Base-by-base conservation (phyloP, 345 rosid species). In the Gynandropsis gynandra region DNA sequence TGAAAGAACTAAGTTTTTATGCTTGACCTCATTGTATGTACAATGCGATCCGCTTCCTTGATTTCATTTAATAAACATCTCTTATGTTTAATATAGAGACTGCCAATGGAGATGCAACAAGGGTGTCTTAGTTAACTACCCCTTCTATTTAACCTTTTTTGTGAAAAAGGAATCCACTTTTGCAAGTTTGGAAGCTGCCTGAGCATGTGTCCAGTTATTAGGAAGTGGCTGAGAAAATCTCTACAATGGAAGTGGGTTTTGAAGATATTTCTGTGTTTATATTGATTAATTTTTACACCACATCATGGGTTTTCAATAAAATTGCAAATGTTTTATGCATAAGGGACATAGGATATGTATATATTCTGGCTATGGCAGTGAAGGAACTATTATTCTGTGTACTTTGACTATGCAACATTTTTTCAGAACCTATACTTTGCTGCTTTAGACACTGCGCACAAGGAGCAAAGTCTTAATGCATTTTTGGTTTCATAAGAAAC, bases 11-110 rank as follows among this genome's bases (percentile, higher is more conserved):
- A 52, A 37, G 50, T 41, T 52, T 55, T 45, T 50, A 2, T 27
- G 29, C 50, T 17, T 49, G 21, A 54, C 20, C 24, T 40, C 15
- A n/a, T 56, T 10, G 32, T 24, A 24, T 24, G 29, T 24, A 24
- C 5, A 24, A 24, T 24, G 29, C 29, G 2, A 24, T 24, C 29
- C 29, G 29, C 29, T 24, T n/a, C 43, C 24, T 46, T 27, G 31
- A 19, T 47, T 59, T 51, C 16, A 40, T 52, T 51, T 46, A 54
- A 53, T 40, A 65, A 36, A 7, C 54, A 46, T 53, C 47, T 54
- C 34, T 42, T 61, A 19, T 29, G 31, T n/a, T 40, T 24, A 13
- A 37, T 32, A 40, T 38, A 49, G 56, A 39, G 41, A 21, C 35
- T 14, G 21, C 10, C 16, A 11, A 43, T 52, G 18, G 21, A 42